These are phyloP conservation scores for Astrothelium subdiscretum DNA, from an alignment of 495 filamentous ascomycete species.

Conservation along the genomic window DNA sequence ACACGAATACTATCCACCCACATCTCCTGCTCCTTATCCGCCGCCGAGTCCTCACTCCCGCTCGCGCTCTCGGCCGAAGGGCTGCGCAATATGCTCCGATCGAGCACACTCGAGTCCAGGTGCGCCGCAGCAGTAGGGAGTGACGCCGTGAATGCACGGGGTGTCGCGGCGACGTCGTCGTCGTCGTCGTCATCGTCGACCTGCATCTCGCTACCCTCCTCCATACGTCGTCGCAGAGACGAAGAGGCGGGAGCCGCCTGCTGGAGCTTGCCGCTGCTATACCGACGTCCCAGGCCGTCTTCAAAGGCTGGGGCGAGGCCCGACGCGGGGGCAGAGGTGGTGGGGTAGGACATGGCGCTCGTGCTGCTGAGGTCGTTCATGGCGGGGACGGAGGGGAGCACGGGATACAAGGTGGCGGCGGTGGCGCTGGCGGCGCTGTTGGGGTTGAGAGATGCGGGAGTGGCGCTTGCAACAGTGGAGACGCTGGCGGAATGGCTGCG, in stretches of 20 bases:
- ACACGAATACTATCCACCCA: conserved; percentile 79
- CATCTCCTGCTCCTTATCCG: conserved; percentile 46
- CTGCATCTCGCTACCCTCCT: conserved; percentile 3
- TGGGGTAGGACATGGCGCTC: conserved; percentile 38
- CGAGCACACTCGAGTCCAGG: too few relatives aligned
- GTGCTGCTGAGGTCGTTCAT: conserved; percentile 40
- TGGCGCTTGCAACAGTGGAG: conserved; percentile 5
- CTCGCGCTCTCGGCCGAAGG: neutral
- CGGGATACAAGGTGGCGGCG: conserved; percentile 64
- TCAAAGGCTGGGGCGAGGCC: conserved; percentile 74
- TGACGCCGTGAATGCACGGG: too few relatives aligned
- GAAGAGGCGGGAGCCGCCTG: conserved; percentile 14
- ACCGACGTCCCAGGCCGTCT: conserved; percentile 57
- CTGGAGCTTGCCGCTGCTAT: conserved; percentile 78
- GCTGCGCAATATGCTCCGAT: too few relatives aligned
- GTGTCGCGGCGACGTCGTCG: neutral
- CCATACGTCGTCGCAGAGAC: conserved; percentile 9
- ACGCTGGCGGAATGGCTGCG: conserved; percentile 34
- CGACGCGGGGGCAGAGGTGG: conserved; percentile 58
- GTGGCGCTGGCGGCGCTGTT: conserved; percentile 42
- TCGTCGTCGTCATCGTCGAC: conserved; percentile 7
- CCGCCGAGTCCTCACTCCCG: neutral
- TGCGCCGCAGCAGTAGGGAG: too few relatives aligned
- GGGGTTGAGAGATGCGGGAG: conserved; percentile 41
- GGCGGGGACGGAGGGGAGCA: conserved; percentile 61